Base-by-base conservation (phyloP, 805 yeast species). In the Metschnikowia picachoensis region DNA sequence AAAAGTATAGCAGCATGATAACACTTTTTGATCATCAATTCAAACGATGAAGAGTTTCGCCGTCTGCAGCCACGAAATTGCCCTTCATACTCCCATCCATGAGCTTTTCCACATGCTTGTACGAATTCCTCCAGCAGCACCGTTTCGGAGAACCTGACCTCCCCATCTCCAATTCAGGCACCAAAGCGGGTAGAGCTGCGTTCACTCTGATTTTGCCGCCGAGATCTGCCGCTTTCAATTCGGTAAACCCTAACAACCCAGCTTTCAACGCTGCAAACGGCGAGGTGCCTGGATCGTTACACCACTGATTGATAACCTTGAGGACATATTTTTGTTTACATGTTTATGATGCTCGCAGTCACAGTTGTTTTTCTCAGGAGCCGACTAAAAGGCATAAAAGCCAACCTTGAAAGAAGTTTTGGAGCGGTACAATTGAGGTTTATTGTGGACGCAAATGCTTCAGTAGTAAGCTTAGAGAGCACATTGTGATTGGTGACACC, bases 201-300 rank as follows among this genome's bases (percentile, higher is more conserved):
- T 86, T 86, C 36, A 83, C 83, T 33, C 87, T 62, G 2, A 88
- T 72, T 9, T 70, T 70, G 0, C 79, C 63, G 12, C 73, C 74
- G 48, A 85, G 58, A 52, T 88, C 96, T 0, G 61, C 54, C 0
- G 91, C 85, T 30, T 86, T 59, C 0, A 82, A 61, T 37, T 69
- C 64, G 0, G 89, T 77, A 54, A 87, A 80, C 3, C 84, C 84
- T 39, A 77, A 64, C 3, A 88, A 57, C 0, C 89, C 96, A 0
- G 84, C 82, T 58, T 88, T 88, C 43, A 85, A 68, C 0, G 90
- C 86, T 0, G 84, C 67, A 55, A 89, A 88, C 0, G 82, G 82
- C 0, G 80, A 51, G 0, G 89, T 74, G 1, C 95, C 95, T 3
- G 76, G 73, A 69, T 50, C 1, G 55, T 50, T 4, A 53, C 41